Base-by-base conservation (phyloP, 2,329 filamentous ascomycete species). In the Ophiosphaerella korrae region DNA sequence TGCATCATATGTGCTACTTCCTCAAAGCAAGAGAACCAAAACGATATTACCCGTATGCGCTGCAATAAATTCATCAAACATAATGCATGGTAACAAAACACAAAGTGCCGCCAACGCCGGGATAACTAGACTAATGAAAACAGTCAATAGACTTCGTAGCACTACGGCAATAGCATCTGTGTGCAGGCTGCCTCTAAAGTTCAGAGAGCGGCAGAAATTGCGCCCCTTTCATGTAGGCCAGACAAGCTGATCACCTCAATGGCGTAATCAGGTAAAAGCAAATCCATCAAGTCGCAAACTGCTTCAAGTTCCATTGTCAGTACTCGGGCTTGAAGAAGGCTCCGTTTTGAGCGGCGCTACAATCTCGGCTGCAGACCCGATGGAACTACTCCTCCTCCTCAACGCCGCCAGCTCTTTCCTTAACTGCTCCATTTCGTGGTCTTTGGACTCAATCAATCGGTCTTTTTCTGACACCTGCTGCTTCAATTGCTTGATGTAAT, bases 401-500 rank as follows among this genome's bases (percentile, higher is more conserved):
- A 73, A 35, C 3, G 63, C 63, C 11, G 65, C 68, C 43, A 90
- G 66, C 69, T 84, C 85, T 61, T 81, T 82, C 68, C 64, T 64
- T 42, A 75, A 39, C 13, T 59, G 60, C 45, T 72, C 71, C 53
- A 90, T 73, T 69, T 84, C 86, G 59, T 80, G 81, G 64, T 90
- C 88, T 13, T 88, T 84, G 48, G 82, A 81, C 21, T 82, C 82
- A 12, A 92, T 83, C 61, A 85, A 78, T 53, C 76, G 78, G 44
- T 86, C 86, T 18, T 86, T 86, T 31, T 85, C 83, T 2, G 81
- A 82, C 13, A 91, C 77, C 68, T 95, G 89, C 62, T 84, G 78
- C 74, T 95, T 87, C 54, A 99, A 75, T 53, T 87, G 83, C 74
- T 90, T 93, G 76, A 99, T 97, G 70, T 97, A 97, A 50, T 92